A percentile compares a stretch with the other conserved stretches of the same genome.
phyloP scores from a whole-genome alignment of 352 stramenopile genomes.

The Globisporangium camurandrum region DNA sequence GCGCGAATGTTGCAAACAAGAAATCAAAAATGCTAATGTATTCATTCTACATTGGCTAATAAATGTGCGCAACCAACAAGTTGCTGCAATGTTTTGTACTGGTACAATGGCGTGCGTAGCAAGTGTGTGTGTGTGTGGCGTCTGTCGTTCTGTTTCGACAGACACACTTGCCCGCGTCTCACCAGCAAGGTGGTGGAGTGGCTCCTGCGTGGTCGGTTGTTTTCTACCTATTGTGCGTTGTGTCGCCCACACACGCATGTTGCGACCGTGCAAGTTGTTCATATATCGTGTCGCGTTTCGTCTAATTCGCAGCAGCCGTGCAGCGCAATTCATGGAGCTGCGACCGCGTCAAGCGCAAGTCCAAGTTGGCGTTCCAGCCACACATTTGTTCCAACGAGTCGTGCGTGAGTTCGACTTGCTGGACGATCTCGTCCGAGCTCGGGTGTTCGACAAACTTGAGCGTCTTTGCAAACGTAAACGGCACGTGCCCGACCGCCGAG shows the following conservation, averaged over 20 bases:
- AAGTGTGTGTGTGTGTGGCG: slow-evolving; percentile 3
- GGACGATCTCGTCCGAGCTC: slow-evolving; percentile 68
- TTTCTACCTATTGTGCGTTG: no score
- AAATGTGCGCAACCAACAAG: not conserved
- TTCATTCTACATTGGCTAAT: slow-evolving; percentile 17
- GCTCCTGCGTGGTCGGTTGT: no score
- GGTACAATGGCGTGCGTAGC: not conserved
- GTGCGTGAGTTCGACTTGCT: slow-evolving; percentile 78
- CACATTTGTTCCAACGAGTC: slow-evolving; percentile 87
- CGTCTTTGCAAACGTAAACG: slow-evolving; percentile 75
- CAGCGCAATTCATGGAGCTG: slow-evolving; percentile 72
- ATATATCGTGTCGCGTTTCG: no score
- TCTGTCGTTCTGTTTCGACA: not conserved
- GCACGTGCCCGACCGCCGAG: slow-evolving; percentile 48
- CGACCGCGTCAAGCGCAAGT: slow-evolving; percentile 65
- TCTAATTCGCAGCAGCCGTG: slow-evolving; percentile 11
- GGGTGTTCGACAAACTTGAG: slow-evolving; percentile 84
- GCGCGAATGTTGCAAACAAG: no score
- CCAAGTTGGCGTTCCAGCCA: slow-evolving; percentile 56
- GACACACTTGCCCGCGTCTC: slow-evolving; percentile 4
- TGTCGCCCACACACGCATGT: no score
- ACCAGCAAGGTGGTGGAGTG: no score
- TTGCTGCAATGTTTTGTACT: not conserved
- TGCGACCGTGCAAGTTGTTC: no score
- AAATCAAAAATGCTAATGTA: slow-evolving; percentile 15